Evolutionary conservation across 768 basidiomycete genomes (phyloP).

Genomic region (Infundibulicybe gibba): DNA sequence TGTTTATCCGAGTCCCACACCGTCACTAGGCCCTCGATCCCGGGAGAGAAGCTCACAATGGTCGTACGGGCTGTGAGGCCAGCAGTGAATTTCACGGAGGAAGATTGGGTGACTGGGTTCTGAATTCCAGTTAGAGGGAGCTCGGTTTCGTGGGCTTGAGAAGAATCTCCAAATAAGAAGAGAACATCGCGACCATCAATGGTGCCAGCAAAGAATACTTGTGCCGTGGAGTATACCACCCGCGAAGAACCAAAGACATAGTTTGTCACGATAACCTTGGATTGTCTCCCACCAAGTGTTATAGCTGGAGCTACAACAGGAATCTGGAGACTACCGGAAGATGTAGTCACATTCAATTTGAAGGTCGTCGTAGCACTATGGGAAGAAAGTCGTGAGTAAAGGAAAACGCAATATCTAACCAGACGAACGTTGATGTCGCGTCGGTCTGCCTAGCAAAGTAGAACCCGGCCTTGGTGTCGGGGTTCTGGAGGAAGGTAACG

Average conservation of each 20-base stretch:
- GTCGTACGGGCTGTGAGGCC: conserved; percentile 23
- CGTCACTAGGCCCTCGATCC: conserved; percentile 54
- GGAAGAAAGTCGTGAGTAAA: conserved; percentile 1
- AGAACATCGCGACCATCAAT: conserved; percentile 63
- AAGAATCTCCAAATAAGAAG: conserved; percentile 54
- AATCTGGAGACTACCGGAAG: conserved; percentile 46
- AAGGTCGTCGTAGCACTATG: conserved; percentile 48
- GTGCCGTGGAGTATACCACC: conserved; percentile 69
- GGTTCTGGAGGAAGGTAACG: conserved; percentile 63
- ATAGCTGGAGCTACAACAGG: conserved; percentile 53
- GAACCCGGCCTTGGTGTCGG: conserved; percentile 62
- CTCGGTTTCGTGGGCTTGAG: conserved; percentile 52
- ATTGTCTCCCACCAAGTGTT: conserved; percentile 65
- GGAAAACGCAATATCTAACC: background rate
- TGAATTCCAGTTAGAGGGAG: conserved; percentile 44
- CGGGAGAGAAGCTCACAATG: conserved; percentile 51
- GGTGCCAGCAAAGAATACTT: conserved; percentile 62
- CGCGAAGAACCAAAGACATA: conserved; percentile 66
- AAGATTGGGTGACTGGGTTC: conserved; percentile 27
- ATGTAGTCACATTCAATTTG: conserved; percentile 56
- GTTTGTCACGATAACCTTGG: conserved; percentile 69
- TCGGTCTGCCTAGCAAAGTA: conserved; percentile 66
- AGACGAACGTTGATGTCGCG: conserved; percentile 61
- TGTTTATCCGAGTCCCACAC: conserved; percentile 66
- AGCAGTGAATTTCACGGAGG: conserved; percentile 25